phyloP scores from a whole-genome alignment of 2,329 filamentous ascomycete genomes.

The Cylindrodendrum hubeiense region DNA sequence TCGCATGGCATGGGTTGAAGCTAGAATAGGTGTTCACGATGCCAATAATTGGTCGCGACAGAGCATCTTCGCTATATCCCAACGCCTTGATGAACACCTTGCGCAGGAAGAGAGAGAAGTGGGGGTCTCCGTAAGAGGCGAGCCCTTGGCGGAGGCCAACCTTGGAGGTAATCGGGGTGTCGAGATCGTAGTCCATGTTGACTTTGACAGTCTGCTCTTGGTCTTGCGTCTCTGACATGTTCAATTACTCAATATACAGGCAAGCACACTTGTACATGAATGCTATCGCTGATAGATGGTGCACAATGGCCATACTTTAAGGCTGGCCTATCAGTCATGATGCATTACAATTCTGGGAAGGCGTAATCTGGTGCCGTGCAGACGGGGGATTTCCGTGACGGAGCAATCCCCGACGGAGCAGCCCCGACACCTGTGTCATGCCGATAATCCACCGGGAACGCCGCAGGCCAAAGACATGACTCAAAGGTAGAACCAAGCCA shows the following conservation, averaged over 20 bases:
- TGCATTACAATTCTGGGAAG: conserved; percentile 35
- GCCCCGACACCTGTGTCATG: background rate
- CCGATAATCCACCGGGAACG: background rate
- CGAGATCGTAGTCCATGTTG: conserved; percentile 72
- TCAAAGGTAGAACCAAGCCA: background rate
- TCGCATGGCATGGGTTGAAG: conserved; percentile 82
- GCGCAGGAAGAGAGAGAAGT: conserved; percentile 80
- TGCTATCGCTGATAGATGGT: background rate
- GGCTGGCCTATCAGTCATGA: conserved; percentile 37
- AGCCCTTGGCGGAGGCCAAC: conserved; percentile 73
- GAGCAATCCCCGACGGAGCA: conserved; percentile 34
- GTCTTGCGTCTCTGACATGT: conserved; percentile 27
- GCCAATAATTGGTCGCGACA: conserved; percentile 78
- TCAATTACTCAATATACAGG: background rate
- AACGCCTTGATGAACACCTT: conserved; percentile 84
- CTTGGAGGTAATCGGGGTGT: conserved; percentile 61
- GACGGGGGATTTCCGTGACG: conserved; percentile 34
- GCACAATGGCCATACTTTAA: background rate
- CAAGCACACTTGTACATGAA: background rate
- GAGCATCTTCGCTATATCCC: conserved; percentile 78
- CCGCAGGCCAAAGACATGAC: background rate
- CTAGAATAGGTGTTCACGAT: conserved; percentile 80
- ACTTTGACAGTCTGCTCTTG: conserved; percentile 8
- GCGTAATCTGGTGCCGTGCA: conserved; percentile 20
- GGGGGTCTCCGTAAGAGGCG: conserved; percentile 77